Base-by-base conservation (phyloP, 768 basidiomycete genomes). In the Inosperma sp. region DNA sequence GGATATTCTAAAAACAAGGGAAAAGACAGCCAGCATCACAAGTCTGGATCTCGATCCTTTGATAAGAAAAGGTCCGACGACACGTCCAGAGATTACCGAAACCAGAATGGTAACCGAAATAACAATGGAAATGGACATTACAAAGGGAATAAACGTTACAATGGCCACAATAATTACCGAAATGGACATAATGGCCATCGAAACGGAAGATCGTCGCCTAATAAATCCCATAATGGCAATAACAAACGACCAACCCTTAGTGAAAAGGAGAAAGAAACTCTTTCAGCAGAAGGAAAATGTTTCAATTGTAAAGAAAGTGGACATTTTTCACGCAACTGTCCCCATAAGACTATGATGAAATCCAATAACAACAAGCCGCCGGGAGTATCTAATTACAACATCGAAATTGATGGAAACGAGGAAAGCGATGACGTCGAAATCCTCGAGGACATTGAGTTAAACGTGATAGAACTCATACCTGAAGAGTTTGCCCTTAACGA, bases 101-200 rank as follows among this genome's bases (percentile, higher is more conserved):
- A n/a, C n/a, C n/a, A 4, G 14, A 35, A 13, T 35, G 17, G 4
- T 35, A 5, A 12, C 34, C 34, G 14, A 5, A 13, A 35, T 35
- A 12, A n/a, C n/a, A 35, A 13, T 45, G 25, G 56, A 3, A 39
- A 57, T 26, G 48, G 65, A 19, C 68, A 67, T 49, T 9, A 57
- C n/a, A 0, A 57, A 60, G 4, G 62, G 63, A 14, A 55, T 75
- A 0, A 31, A 54, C 1, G 22, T 41, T 0, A 57, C 51, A 7
- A 53, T 48, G 7, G 71, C 74, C 33, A 53, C 61, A 12, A 50
- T 59, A 4, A 59, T 58, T 3, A 61, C 57, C 0, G 67, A 74
- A 0, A 44, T 63, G 67, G 47, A 53, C 19, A 53, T 47, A n/a
- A 53, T 46, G 27, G 27, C 41, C 44, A 43, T 22, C 23, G n/a